phyloP scores from a whole-genome alignment of 345 rosid species.

The Hibiscus trionum region DNA sequence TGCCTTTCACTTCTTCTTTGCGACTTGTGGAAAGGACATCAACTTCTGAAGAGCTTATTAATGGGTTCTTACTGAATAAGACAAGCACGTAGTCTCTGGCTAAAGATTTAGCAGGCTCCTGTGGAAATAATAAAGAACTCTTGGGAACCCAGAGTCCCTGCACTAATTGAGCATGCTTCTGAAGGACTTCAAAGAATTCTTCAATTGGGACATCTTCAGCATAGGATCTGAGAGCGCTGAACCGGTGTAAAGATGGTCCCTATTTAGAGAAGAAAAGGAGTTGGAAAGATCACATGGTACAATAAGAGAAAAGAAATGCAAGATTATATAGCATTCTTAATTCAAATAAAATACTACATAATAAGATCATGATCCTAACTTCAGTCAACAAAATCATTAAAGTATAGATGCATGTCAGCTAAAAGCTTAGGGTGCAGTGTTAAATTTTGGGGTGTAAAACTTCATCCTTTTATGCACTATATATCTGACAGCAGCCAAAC shows the following conservation, averaged over 20 bases:
- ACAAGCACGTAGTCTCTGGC: slow-evolving; percentile 13
- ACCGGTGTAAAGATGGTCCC: slow-evolving; percentile 55
- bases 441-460: not conserved
- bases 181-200: slow-evolving; percentile 46
- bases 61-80: slow-evolving; percentile 27
- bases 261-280: slow-evolving; percentile 11
- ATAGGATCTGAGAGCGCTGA: slow-evolving; percentile 52
- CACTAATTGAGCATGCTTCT: slow-evolving; percentile 49
- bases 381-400: not conserved
- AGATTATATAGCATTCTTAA: not conserved
- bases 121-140: slow-evolving; percentile 27
- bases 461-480: not conserved
- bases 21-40: slow-evolving; percentile 12
- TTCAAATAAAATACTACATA: not conserved
- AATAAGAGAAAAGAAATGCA: not conserved
- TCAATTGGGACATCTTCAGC: slow-evolving; percentile 45
- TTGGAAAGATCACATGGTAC: slow-evolving; percentile 12
- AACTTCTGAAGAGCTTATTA: slow-evolving; percentile 22
- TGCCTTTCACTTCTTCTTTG: slow-evolving; percentile 22
- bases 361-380: slow-evolving; percentile 5
- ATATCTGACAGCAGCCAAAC: not conserved
- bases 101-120: not conserved
- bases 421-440: not conserved
- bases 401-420: not conserved
- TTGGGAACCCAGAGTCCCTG: slow-evolving; percentile 87